These are phyloP conservation scores for Plasmodium ovale DNA, from an alignment of 169 alveolate genomes.

Conservation along the genomic window DNA sequence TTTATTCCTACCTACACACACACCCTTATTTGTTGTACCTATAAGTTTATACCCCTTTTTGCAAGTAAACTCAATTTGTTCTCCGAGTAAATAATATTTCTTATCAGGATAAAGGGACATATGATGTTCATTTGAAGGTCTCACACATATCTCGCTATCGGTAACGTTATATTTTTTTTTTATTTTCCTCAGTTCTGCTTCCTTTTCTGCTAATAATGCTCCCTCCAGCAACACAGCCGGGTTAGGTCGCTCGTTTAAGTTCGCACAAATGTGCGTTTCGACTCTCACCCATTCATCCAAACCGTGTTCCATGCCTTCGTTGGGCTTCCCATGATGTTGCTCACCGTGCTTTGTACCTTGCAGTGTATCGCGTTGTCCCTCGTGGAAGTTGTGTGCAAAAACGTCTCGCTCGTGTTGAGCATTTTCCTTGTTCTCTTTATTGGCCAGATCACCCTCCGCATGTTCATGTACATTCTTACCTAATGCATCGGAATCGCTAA, in stretches of 20 bases:
- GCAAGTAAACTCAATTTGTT: slow-evolving; percentile 47
- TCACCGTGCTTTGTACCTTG: too few relatives aligned
- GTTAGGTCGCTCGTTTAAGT: slow-evolving; percentile 50
- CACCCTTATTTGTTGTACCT: slow-evolving; percentile 48
- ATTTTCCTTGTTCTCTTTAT: too few relatives aligned
- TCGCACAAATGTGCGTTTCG: slow-evolving; percentile 52
- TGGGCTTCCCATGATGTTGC: slow-evolving; percentile 19
- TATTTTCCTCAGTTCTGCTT: slow-evolving; percentile 46
- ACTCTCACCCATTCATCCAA: slow-evolving; percentile 18
- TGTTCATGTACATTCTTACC: too few relatives aligned
- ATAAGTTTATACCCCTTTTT: slow-evolving; percentile 53
- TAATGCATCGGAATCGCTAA: background rate
- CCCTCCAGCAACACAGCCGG: slow-evolving; percentile 65
- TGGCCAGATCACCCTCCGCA: too few relatives aligned
- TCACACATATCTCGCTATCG: slow-evolving; percentile 52
- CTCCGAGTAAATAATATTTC: slow-evolving; percentile 44
- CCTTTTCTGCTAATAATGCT: slow-evolving; percentile 63
- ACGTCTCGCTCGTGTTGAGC: too few relatives aligned
- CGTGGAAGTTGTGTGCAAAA: too few relatives aligned
- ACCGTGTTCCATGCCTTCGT: background rate
- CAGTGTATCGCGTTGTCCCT: too few relatives aligned
- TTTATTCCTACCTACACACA: slow-evolving; percentile 57
- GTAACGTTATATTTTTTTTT: slow-evolving; percentile 49
- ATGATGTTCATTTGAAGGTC: slow-evolving; percentile 39
- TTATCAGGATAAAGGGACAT: slow-evolving; percentile 30